These are phyloP conservation scores for Pseudocercospora cruenta DNA, from an alignment of 2,329 filamentous ascomycete species.

Conservation along the genomic window DNA sequence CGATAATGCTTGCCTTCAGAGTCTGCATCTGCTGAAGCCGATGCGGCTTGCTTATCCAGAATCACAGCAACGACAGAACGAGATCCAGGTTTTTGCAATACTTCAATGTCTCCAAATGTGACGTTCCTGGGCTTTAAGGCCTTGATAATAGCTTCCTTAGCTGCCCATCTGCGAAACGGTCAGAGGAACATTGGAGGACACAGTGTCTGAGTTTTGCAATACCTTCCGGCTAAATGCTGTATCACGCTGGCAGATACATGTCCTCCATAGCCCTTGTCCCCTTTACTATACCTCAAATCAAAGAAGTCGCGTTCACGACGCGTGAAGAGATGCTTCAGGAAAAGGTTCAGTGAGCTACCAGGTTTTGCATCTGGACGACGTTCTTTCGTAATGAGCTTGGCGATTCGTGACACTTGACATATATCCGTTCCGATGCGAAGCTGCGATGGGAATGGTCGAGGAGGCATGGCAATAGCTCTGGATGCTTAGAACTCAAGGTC, in stretches of 20 bases:
- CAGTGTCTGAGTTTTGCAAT: background rate
- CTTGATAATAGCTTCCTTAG: slow-evolving; percentile 57
- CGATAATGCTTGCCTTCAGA: background rate
- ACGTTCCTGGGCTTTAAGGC: slow-evolving; percentile 39
- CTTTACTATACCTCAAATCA: slow-evolving; percentile 11
- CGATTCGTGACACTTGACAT: slow-evolving; percentile 69
- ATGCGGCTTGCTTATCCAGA: slow-evolving; percentile 6
- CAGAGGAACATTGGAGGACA: background rate
- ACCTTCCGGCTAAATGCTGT: slow-evolving; percentile 32
- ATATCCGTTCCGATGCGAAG: slow-evolving; percentile 79
- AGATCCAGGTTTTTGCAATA: slow-evolving; percentile 29
- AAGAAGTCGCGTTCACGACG: slow-evolving; percentile 32
- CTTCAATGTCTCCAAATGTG: slow-evolving; percentile 45
- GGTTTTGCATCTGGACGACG: slow-evolving; percentile 22
- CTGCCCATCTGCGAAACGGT: slow-evolving; percentile 45
- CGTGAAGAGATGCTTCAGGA: slow-evolving; percentile 34
- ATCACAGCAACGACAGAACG: slow-evolving; percentile 66
- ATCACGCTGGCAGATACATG: background rate
- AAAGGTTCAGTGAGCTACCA: slow-evolving; percentile 17
- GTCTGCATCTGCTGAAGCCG: background rate
- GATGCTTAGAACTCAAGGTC: background rate
- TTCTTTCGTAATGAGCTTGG: slow-evolving; percentile 54
- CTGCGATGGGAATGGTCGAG: slow-evolving; percentile 64
- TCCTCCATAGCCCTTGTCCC: background rate
- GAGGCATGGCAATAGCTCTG: slow-evolving; percentile 42